These are phyloP conservation scores for Rosa chinensis DNA, from an alignment of 306 rosid species.

Conservation along the genomic window DNA sequence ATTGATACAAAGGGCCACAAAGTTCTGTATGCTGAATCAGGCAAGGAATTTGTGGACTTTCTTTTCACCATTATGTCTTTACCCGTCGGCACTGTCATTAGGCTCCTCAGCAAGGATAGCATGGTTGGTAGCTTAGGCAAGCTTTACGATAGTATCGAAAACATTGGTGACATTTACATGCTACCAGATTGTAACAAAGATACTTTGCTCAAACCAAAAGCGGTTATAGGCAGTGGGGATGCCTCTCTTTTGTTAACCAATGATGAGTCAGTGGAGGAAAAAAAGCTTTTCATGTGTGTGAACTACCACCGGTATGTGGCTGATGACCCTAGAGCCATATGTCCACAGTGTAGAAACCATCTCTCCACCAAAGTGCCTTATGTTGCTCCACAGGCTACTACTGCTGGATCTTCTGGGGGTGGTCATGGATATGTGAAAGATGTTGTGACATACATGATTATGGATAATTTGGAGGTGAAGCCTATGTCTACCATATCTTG, in stretches of 20 bases:
- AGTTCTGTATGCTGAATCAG: conserved; percentile 52
- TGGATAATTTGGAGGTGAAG: conserved; percentile 27
- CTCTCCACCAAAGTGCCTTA: too few relatives aligned
- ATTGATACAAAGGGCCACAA: conserved; percentile 30
- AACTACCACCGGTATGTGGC: not conserved
- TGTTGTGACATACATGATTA: conserved; percentile 25
- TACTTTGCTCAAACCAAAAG: conserved; percentile 25
- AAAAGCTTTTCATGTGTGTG: not conserved
- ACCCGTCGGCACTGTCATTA: conserved; percentile 27
- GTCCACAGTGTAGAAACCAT: too few relatives aligned
- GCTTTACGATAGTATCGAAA: conserved; percentile 44
- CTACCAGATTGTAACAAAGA: conserved; percentile 29
- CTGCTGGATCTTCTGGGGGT: too few relatives aligned
- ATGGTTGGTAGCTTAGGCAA: conserved; percentile 48
- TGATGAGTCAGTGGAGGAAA: not conserved
- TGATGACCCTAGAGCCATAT: too few relatives aligned
- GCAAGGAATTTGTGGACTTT: conserved; percentile 45
- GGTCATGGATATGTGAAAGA: conserved; percentile 14
- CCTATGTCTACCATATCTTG: conserved; percentile 8
- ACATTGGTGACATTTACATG: conserved; percentile 35
- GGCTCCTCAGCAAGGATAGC: conserved; percentile 23
- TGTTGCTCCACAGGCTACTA: too few relatives aligned
- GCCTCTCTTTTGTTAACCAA: not conserved
- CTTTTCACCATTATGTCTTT: conserved; percentile 36
- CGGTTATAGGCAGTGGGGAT: not conserved